These are phyloP conservation scores for Achlya hypogyna DNA, from an alignment of 352 stramenopile species.

Conservation along the genomic window DNA sequence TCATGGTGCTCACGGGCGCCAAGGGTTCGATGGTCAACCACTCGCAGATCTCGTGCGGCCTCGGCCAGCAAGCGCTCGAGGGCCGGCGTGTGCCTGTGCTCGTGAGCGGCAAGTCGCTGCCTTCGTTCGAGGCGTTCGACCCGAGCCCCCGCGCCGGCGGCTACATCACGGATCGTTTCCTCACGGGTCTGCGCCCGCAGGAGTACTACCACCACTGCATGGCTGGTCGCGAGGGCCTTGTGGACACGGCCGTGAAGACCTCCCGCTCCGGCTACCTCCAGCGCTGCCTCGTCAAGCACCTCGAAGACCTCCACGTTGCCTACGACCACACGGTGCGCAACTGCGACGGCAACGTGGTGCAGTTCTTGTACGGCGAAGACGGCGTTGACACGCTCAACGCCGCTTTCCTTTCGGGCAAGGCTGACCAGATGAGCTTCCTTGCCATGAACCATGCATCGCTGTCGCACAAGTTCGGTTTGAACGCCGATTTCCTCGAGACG, in stretches of 20 bases:
- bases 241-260: conserved; percentile 99
- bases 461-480: conserved; percentile 88
- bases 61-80: conserved; percentile 99
- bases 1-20: conserved; percentile 99
- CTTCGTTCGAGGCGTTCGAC: conserved; percentile 98
- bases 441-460: conserved; percentile 94
- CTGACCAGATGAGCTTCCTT: conserved; percentile 90
- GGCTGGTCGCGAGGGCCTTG: conserved; percentile 97
- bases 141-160: conserved; percentile 94
- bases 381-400: conserved; percentile 95
- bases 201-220: conserved; percentile 99
- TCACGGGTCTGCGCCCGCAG: conserved; percentile 93
- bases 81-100: conserved; percentile 97
- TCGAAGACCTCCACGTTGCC: conserved; percentile 95
- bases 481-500: conserved; percentile 81
- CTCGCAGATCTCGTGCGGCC: conserved; percentile 96
- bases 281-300: conserved; percentile 98
- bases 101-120: conserved; percentile 95
- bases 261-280: conserved; percentile 99
- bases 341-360: conserved; percentile 94
- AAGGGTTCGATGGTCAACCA: conserved; percentile 99
- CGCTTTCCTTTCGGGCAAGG: conserved; percentile 91
- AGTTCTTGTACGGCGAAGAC: conserved; percentile 99
- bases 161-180: conserved; percentile 99
- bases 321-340: conserved; percentile 99